Base-by-base conservation (phyloP, 768 basidiomycete species). In the Panaeolus papilionaceus region DNA sequence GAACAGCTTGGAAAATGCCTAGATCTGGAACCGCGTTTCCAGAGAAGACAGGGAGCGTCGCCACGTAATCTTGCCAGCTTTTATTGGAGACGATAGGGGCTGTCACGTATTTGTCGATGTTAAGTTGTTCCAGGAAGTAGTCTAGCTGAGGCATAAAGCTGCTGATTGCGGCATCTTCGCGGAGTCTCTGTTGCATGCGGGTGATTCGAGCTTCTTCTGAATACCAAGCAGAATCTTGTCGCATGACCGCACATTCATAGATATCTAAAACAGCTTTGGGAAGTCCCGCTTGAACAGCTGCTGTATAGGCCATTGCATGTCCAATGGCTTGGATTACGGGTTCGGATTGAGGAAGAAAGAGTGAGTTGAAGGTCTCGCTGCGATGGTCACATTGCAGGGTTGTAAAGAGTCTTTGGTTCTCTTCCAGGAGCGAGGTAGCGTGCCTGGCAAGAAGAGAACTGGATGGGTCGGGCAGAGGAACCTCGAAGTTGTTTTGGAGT, bases 221-320 rank as follows among this genome's bases (percentile, higher is more conserved):
- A 72, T 88, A 88, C 88, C 88, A 89, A 7, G 86, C 85, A 45
- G 85, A 77, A 69, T 89, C 87, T 68, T 82, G 82, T 66, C 84
- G 79, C 64, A 89, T 82, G 42, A 84, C 81, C 5, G 82, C 80
- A 64, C 81, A 83, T 71, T 85, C 86, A 73, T 87, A 90, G 8
- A 89, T 73, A 65, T 88, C 86, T 38, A 89, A 77, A 37, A 91
- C 79, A 18, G 81, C 79, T 69, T 79, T 76, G 2, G 84, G 83
- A 37, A 89, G 72, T 3, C 79, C 80, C 12, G 79, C 77, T 39
- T 78, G 76, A 51, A 83, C 66, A 18, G 83, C 88, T 18, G 85
- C 85, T 6, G 87, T 84, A 72, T 89, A 89, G 2, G 89, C 86
- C 47, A 88, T 78, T 16, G 88, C 85, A 71, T 89, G 87, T 3